phyloP scores from a whole-genome alignment of 371 early-diverging fungal genomes.

The Circinella umbellata region DNA sequence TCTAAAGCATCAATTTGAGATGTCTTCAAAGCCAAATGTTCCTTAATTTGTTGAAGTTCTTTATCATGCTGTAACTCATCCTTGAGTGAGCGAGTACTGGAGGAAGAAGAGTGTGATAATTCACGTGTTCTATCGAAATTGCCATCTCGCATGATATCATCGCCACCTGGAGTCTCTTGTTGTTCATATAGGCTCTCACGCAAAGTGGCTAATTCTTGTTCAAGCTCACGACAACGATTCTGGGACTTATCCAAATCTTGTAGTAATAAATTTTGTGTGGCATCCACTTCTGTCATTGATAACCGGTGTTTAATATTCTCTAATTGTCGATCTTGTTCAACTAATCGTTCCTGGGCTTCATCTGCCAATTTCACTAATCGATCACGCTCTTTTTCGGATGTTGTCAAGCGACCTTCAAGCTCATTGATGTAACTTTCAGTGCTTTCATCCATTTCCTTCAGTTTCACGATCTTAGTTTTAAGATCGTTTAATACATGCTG shows the following conservation, averaged over 20 bases:
- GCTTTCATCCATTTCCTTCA: conserved; percentile 47
- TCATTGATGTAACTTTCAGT: conserved; percentile 55
- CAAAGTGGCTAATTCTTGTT: conserved; percentile 13
- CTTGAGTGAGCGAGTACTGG: conserved; percentile 9
- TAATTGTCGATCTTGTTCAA: conserved; percentile 21
- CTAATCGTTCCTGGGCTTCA: conserved; percentile 19
- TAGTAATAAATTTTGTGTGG: conserved; percentile 14
- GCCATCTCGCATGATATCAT: background rate
- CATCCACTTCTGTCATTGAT: conserved; percentile 10
- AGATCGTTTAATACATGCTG: conserved; percentile 41
- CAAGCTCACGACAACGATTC: conserved; percentile 19
- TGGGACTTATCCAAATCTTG: conserved; percentile 21
- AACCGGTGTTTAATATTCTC: conserved; percentile 15
- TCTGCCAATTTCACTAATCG: conserved; percentile 1
- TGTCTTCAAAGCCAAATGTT: conserved; percentile 4
- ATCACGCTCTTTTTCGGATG: conserved; percentile 13
- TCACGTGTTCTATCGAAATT: background rate
- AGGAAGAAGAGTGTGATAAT: background rate
- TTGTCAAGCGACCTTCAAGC: conserved; percentile 39
- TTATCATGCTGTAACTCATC: conserved; percentile 5
- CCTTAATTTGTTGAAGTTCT: background rate
- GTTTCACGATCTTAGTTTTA: conserved; percentile 39
- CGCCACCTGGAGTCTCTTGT: background rate
- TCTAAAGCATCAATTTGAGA: conserved; percentile 8
- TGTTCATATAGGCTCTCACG: conserved; percentile 4